These are phyloP conservation scores for Hypoxylon sp. DNA, from an alignment of 2,329 filamentous ascomycete genomes.

Conservation along the genomic window DNA sequence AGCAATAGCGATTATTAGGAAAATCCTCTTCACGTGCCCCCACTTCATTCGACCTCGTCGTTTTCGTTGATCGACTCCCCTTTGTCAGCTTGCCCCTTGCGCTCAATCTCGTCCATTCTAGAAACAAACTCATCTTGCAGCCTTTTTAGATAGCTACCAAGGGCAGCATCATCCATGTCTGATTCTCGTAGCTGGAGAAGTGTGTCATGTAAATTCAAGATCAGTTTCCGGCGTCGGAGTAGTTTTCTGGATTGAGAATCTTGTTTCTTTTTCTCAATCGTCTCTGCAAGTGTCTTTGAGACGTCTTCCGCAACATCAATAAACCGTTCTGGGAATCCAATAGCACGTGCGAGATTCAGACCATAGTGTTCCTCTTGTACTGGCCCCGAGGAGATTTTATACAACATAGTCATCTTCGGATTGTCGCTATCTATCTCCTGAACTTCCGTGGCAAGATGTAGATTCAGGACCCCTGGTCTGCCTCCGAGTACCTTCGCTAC, in stretches of 20 bases:
- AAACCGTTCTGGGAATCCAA: slow-evolving; percentile 77
- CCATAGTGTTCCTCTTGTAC: slow-evolving; percentile 83
- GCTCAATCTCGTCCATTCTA: slow-evolving; percentile 76
- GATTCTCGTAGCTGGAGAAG: slow-evolving; percentile 76
- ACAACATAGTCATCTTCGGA: slow-evolving; percentile 84
- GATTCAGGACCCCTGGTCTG: slow-evolving; percentile 81
- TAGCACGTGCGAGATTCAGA: slow-evolving; percentile 79
- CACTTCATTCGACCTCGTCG: slow-evolving; percentile 14
- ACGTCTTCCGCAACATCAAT: slow-evolving; percentile 76
- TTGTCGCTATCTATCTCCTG: slow-evolving; percentile 61
- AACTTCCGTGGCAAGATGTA: slow-evolving; percentile 82
- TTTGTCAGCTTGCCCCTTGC: background rate
- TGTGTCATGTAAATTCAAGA: slow-evolving; percentile 79
- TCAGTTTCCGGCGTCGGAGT: slow-evolving; percentile 75
- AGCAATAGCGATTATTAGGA: background rate
- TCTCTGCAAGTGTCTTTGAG: slow-evolving; percentile 70
- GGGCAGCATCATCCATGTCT: slow-evolving; percentile 71
- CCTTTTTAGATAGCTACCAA: slow-evolving; percentile 73
- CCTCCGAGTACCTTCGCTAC: slow-evolving; percentile 77
- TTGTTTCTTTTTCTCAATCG: slow-evolving; percentile 69
- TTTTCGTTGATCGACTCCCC: background rate
- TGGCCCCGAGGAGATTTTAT: slow-evolving; percentile 80
- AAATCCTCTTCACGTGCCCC: background rate
- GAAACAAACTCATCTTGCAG: slow-evolving; percentile 81
- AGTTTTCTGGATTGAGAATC: slow-evolving; percentile 69